Evolutionary conservation across 2,329 filamentous ascomycete genomes (phyloP).

Genomic region (Cercospora sp.): DNA sequence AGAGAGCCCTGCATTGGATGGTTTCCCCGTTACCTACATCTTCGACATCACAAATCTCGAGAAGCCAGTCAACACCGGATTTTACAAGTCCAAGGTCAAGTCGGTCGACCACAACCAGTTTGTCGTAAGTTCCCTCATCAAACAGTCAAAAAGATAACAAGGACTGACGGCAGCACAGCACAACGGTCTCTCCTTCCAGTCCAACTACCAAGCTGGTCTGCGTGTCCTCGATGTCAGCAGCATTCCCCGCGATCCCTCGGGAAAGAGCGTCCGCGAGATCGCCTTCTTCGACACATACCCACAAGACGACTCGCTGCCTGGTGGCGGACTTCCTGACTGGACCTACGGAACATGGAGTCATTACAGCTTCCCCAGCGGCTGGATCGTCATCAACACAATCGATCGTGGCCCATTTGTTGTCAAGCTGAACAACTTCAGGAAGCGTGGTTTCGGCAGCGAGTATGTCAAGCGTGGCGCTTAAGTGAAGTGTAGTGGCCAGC

Average conservation of each 20-base stretch:
- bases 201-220: slow-evolving; percentile 44
- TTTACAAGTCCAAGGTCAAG: slow-evolving; percentile 41
- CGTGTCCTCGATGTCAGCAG: slow-evolving; percentile 42
- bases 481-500: not conserved
- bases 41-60: slow-evolving; percentile 52
- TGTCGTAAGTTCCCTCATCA: slow-evolving; percentile 25
- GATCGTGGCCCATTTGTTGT: slow-evolving; percentile 54
- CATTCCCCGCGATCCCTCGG: slow-evolving; percentile 48
- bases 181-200: slow-evolving; percentile 42
- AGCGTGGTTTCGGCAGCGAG: slow-evolving; percentile 23
- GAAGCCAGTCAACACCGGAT: slow-evolving; percentile 45
- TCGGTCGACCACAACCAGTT: slow-evolving; percentile 49
- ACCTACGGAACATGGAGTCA: slow-evolving; percentile 51
- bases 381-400: slow-evolving; percentile 56
- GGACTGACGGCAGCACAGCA: slow-evolving; percentile 13
- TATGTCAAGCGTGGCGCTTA: slow-evolving; percentile 8
- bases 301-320: slow-evolving; percentile 47
- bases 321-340: slow-evolving; percentile 43
- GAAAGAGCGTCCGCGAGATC: slow-evolving; percentile 48
- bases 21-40: slow-evolving; percentile 48
- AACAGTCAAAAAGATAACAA: not conserved
- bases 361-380: slow-evolving; percentile 54
- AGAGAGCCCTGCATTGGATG: slow-evolving; percentile 20
- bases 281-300: slow-evolving; percentile 56
- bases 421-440: slow-evolving; percentile 37